A percentile compares a stretch with the other conserved stretches of the same genome.
Evolutionary conservation across 257 asterid genomes (phyloP).

Genomic region (Solanum dulcamara): DNA sequence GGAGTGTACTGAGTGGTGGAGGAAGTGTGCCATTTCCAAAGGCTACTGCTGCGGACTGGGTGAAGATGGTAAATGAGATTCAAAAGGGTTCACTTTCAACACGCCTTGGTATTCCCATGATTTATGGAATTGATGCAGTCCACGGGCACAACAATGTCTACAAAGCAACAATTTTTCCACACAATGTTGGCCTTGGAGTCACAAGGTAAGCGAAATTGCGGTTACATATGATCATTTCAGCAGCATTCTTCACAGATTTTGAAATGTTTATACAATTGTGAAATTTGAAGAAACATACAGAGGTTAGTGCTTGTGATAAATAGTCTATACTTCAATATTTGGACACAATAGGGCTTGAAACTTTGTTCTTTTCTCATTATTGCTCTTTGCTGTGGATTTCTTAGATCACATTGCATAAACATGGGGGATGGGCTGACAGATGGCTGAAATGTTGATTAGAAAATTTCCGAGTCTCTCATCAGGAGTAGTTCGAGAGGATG

Average conservation of each 20-base stretch:
- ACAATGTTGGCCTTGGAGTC: conserved; percentile 18
- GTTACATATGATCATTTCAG: neutral
- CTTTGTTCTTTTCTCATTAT: neutral
- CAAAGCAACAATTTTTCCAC: conserved; percentile 14
- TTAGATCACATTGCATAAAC: neutral
- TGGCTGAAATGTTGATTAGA: neutral
- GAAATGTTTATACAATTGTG: neutral
- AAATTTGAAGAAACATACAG: neutral
- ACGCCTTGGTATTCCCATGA: conserved; percentile 15
- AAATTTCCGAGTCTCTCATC: neutral
- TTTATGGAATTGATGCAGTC: conserved; percentile 14
- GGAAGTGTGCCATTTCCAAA: conserved; percentile 11
- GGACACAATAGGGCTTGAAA: neutral
- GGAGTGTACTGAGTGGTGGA: conserved; percentile 18
- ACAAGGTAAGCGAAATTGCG: neutral
- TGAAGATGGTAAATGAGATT: conserved; percentile 7
- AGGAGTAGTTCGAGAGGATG: neutral
- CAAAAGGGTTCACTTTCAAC: conserved; percentile 12
- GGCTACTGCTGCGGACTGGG: conserved; percentile 9
- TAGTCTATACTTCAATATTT: neutral
- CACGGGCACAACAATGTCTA: conserved; percentile 12
- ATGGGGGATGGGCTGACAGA: neutral
- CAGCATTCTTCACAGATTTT: neutral
- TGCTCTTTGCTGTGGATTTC: neutral
- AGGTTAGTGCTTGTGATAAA: neutral